Percentiles rank a stretch among this genome's conserved stretches.
phyloP scores from a whole-genome alignment of 169 alveolate genomes.

The Amoebophrya sp. region DNA sequence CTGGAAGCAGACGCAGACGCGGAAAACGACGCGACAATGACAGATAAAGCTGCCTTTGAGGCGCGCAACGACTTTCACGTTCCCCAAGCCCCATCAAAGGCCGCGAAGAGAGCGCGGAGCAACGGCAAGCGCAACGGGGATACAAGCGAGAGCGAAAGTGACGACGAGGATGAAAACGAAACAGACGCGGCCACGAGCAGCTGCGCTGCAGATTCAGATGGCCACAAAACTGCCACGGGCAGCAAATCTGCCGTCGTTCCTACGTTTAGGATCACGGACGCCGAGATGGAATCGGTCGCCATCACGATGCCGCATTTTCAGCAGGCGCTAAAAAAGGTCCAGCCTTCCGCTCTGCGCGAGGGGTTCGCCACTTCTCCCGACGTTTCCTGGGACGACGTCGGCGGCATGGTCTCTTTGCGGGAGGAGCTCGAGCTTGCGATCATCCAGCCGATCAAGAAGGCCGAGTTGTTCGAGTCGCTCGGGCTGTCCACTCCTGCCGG shows the following conservation, averaged over 20 bases:
- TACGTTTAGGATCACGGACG: too few relatives aligned
- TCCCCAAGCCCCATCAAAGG: not conserved
- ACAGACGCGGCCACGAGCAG: too few relatives aligned
- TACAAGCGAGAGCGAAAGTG: too few relatives aligned
- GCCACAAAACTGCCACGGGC: too few relatives aligned
- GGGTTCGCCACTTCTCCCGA: constrained; percentile 30
- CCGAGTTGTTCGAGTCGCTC: not conserved
- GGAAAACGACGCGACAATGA: too few relatives aligned
- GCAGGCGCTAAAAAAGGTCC: constrained; percentile 21
- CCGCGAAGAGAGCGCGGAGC: too few relatives aligned
- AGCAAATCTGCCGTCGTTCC: too few relatives aligned
- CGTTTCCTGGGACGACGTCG: constrained; percentile 35
- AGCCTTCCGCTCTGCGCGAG: constrained; percentile 27
- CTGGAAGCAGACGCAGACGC: not conserved
- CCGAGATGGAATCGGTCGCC: too few relatives aligned
- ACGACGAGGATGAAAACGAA: too few relatives aligned
- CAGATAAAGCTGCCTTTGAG: not conserved
- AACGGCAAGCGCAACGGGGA: too few relatives aligned
- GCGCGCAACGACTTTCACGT: not conserved
- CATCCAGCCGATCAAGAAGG: not conserved
- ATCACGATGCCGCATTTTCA: too few relatives aligned
- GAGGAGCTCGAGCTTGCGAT: not conserved
- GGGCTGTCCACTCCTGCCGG: constrained; percentile 75
- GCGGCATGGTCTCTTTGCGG: not conserved
- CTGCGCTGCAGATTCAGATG: too few relatives aligned